These are phyloP conservation scores for Kingdonia uniflora DNA, from an alignment of 164 flowering plant genomes.

Conservation along the genomic window DNA sequence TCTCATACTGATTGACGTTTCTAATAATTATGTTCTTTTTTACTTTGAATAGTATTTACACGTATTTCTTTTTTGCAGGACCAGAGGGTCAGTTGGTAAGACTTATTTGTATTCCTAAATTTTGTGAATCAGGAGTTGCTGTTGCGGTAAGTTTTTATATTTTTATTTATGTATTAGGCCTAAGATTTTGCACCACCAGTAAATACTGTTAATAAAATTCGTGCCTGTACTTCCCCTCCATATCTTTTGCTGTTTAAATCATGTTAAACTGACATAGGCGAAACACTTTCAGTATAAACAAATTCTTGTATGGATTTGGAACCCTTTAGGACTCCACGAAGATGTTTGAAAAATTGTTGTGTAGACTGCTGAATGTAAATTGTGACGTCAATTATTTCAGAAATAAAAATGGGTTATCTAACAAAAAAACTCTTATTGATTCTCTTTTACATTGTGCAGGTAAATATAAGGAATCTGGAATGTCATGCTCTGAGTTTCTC, in stretches of 20 bases:
- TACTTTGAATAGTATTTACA: neutral
- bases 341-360: no score
- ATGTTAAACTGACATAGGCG: no score
- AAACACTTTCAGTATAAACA: no score
- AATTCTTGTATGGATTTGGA: no score
- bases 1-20: neutral
- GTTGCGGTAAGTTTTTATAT: slow-evolving; percentile 50
- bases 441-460: slow-evolving; percentile 36
- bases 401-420: no score
- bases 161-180: no score
- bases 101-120: slow-evolving; percentile 77
- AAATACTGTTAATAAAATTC: no score
- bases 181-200: no score
- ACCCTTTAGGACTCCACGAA: no score
- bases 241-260: neutral
- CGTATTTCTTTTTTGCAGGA: slow-evolving; percentile 33
- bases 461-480: slow-evolving; percentile 77
- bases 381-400: no score
- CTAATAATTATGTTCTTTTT: neutral
- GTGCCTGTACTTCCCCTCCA: neutral
- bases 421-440: no score
- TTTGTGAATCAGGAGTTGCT: slow-evolving; percentile 76
- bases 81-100: slow-evolving; percentile 82
- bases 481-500: slow-evolving; percentile 79
- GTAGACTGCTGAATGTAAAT: no score